Percentiles rank a stretch among this genome's conserved stretches.
These are phyloP conservation scores for Dioscorea cayenensis DNA, from an alignment of 116 monocot genomes.

Conservation along the genomic window DNA sequence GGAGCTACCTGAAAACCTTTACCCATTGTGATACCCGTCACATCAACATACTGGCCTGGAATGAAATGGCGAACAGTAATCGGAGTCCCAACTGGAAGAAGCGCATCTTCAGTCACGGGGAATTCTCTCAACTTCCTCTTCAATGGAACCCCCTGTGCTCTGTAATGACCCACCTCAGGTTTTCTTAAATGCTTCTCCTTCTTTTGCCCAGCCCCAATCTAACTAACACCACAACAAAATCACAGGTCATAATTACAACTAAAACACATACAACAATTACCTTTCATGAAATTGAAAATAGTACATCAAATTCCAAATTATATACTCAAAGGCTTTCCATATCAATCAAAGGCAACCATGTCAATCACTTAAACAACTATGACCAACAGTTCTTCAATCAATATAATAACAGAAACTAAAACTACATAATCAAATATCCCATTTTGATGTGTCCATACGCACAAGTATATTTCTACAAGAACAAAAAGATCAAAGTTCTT, in stretches of 20 bases:
- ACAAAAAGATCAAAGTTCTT: too few species aligned
- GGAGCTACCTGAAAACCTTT: slow-evolving; percentile 90
- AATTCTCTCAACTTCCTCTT: slow-evolving; percentile 94
- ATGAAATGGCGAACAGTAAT: slow-evolving; percentile 93
- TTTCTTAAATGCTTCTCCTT: slow-evolving; percentile 92
- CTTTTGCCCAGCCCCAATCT: slow-evolving; percentile 93
- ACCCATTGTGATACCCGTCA: slow-evolving; percentile 79
- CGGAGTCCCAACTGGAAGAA: slow-evolving; percentile 85
- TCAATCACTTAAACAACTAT: too few species aligned
- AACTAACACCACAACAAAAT: slow-evolving; percentile 27
- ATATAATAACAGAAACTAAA: too few species aligned
- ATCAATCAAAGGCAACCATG: too few species aligned
- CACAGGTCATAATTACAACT: neutral
- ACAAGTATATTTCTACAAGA: too few species aligned
- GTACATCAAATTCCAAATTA: too few species aligned
- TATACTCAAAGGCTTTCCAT: too few species aligned
- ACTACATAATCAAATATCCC: too few species aligned
- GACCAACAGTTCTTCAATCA: too few species aligned
- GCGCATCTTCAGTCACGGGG: slow-evolving; percentile 92
- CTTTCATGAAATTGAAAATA: too few species aligned
- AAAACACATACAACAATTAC: too few species aligned
- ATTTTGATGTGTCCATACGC: too few species aligned
- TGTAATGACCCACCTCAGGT: slow-evolving; percentile 86
- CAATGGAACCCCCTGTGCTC: slow-evolving; percentile 77
- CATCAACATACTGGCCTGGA: slow-evolving; percentile 89